These are phyloP conservation scores for Suillus ampliporus DNA, from an alignment of 768 basidiomycete species.

Conservation along the genomic window DNA sequence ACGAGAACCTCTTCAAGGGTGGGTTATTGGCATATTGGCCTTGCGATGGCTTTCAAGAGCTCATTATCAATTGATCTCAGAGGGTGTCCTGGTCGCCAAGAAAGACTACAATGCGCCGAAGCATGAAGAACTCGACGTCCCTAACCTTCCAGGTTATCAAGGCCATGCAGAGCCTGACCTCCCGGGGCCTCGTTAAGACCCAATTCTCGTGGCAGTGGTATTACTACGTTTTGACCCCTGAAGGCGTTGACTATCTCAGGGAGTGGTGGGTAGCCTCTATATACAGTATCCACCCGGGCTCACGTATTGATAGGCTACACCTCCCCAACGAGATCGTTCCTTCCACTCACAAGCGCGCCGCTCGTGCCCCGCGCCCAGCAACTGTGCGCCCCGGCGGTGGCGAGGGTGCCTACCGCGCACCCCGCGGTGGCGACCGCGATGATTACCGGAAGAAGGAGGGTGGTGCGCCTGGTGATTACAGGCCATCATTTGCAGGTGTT, in stretches of 20 bases:
- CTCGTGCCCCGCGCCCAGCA: slow-evolving; percentile 85
- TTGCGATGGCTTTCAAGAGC: slow-evolving; percentile 2
- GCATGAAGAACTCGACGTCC: slow-evolving; percentile 87
- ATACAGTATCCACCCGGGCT: neutral
- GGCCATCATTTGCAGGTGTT: slow-evolving; percentile 87
- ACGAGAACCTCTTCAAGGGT: slow-evolving; percentile 99
- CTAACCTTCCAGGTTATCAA: slow-evolving; percentile 76
- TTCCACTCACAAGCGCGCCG: slow-evolving; percentile 96
- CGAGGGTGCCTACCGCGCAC: slow-evolving; percentile 82
- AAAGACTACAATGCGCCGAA: slow-evolving; percentile 98
- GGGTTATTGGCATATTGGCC: slow-evolving; percentile 32
- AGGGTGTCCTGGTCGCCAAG: slow-evolving; percentile 99
- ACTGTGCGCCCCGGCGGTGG: slow-evolving; percentile 71
- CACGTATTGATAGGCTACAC: slow-evolving; percentile 70
- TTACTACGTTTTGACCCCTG: slow-evolving; percentile 96
- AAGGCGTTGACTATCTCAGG: slow-evolving; percentile 96
- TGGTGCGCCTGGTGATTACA: slow-evolving; percentile 86
- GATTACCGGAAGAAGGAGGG: slow-evolving; percentile 90
- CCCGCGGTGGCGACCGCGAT: slow-evolving; percentile 87
- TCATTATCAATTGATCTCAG: slow-evolving; percentile 44
- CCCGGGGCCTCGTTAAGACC: slow-evolving; percentile 92
- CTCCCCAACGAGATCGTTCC: slow-evolving; percentile 96
- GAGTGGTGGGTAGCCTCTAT: slow-evolving; percentile 60
- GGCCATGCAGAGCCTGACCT: slow-evolving; percentile 71
- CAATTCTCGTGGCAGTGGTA: slow-evolving; percentile 99